phyloP scores from a whole-genome alignment of 1,139 yeast genomes.

The Yamadazyma trypodendri region DNA sequence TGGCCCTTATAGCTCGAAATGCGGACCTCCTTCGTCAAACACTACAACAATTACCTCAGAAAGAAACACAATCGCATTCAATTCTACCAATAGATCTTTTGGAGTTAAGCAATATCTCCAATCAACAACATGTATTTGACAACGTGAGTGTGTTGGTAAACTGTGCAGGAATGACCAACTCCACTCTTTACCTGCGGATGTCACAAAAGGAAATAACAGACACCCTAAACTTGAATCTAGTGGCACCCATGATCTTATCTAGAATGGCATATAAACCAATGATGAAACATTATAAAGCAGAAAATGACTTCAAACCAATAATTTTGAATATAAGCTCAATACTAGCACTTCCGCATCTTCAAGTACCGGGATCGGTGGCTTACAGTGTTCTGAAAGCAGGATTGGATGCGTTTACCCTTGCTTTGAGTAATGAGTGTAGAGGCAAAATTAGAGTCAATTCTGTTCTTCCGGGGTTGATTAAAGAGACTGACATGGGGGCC shows the following conservation, averaged over 20 bases:
- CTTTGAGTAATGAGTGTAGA: conserved; percentile 63
- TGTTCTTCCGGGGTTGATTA: conserved; percentile 70
- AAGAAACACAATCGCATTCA: conserved; percentile 35
- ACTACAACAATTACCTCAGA: conserved; percentile 39
- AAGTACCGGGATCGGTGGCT: conserved; percentile 62
- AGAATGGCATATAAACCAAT: conserved; percentile 47
- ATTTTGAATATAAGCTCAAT: conserved; percentile 73
- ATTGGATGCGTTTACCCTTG: conserved; percentile 59
- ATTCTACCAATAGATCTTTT: conserved; percentile 52
- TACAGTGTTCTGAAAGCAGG: conserved; percentile 87
- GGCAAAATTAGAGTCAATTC: conserved; percentile 57
- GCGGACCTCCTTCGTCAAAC: conserved; percentile 33
- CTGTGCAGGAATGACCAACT: conserved; percentile 80
- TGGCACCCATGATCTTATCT: conserved; percentile 62
- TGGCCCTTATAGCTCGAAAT: conserved; percentile 62
- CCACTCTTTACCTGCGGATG: conserved; percentile 50
- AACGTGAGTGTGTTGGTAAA: conserved; percentile 53
- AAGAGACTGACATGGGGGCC: conserved; percentile 70
- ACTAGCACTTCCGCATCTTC: conserved; percentile 46
- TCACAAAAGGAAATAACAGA: conserved; percentile 39
- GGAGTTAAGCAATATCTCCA: conserved; percentile 5
- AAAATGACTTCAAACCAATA: conserved; percentile 20
- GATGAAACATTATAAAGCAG: conserved; percentile 28
- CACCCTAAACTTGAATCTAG: conserved; percentile 60
- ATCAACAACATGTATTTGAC: conserved; percentile 14